These are phyloP conservation scores for Fomitopsis palustris DNA, from an alignment of 1,284 basidiomycete genomes.

Conservation along the genomic window DNA sequence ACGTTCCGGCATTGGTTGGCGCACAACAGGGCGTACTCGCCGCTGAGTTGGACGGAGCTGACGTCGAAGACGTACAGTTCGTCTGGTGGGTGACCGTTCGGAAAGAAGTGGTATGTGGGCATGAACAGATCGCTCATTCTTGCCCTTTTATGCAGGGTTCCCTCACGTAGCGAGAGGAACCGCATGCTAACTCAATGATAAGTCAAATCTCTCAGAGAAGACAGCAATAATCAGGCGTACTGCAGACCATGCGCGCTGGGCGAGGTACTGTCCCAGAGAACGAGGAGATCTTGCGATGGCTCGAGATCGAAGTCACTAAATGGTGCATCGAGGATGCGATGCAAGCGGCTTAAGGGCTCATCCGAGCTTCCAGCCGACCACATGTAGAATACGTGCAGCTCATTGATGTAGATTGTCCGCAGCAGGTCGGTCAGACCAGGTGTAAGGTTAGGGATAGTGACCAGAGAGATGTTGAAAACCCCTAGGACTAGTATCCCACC, in stretches of 20 bases:
- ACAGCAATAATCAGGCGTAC: not conserved
- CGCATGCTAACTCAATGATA: not conserved
- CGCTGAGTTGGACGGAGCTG: not conserved
- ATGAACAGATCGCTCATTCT: not conserved
- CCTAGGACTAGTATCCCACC: not conserved
- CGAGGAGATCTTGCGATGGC: not conserved
- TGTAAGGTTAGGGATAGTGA: not conserved
- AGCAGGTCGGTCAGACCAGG: not conserved
- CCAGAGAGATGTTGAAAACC: not conserved
- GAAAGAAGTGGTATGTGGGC: not conserved
- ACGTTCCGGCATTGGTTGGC: not conserved
- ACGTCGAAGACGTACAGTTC: not conserved
- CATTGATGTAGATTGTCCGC: not conserved
- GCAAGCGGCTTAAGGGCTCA: not conserved
- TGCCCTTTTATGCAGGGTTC: not conserved
- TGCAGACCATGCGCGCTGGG: not conserved
- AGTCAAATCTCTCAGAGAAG: not conserved
- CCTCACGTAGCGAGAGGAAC: not conserved
- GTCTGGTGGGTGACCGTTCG: not conserved
- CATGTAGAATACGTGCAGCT: not conserved
- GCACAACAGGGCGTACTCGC: not conserved
- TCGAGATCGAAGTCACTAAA: not conserved
- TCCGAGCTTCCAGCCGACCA: not conserved
- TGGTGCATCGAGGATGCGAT: not conserved
- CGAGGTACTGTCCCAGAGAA: not conserved